A percentile compares a stretch with the other conserved stretches of the same genome.
These are phyloP conservation scores for Biscogniauxia sp. DNA, from an alignment of 2,329 filamentous ascomycete genomes.

Conservation along the genomic window DNA sequence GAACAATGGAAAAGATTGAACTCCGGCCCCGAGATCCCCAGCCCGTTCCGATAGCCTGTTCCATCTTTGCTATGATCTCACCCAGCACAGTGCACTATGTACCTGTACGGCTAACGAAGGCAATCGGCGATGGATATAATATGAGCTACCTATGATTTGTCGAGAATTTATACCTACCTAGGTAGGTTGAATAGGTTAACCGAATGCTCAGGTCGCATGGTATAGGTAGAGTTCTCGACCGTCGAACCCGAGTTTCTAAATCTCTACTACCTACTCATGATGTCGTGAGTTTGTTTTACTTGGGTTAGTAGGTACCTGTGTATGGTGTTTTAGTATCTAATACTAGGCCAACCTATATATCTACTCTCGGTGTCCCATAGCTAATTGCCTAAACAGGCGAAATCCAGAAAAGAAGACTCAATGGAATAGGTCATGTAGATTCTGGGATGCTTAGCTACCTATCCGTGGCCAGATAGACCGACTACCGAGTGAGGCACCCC, in stretches of 20 bases:
- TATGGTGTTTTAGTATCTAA: too few species aligned
- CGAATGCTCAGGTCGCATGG: background rate
- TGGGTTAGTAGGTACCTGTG: too few species aligned
- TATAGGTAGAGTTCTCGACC: background rate
- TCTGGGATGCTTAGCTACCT: background rate
- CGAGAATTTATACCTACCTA: background rate
- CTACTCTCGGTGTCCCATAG: background rate
- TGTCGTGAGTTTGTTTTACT: too few species aligned
- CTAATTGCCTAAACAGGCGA: background rate
- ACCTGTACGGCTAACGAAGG: background rate
- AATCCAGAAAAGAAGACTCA: background rate
- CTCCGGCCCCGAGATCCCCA: background rate
- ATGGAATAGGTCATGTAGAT: background rate
- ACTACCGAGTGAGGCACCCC: slow-evolving; percentile 19
- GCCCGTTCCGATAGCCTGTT: background rate
- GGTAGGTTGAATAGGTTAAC: background rate
- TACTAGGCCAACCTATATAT: background rate
- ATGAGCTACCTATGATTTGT: background rate
- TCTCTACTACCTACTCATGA: too few species aligned
- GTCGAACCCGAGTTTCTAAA: too few species aligned
- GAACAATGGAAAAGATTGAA: background rate
- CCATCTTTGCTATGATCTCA: background rate
- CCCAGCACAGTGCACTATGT: background rate
- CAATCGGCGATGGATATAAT: background rate
- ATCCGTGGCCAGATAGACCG: slow-evolving; percentile 4